Conservation (phyloP, 2,329 filamentous ascomycete species). For the Penicillium sp. region DNA sequence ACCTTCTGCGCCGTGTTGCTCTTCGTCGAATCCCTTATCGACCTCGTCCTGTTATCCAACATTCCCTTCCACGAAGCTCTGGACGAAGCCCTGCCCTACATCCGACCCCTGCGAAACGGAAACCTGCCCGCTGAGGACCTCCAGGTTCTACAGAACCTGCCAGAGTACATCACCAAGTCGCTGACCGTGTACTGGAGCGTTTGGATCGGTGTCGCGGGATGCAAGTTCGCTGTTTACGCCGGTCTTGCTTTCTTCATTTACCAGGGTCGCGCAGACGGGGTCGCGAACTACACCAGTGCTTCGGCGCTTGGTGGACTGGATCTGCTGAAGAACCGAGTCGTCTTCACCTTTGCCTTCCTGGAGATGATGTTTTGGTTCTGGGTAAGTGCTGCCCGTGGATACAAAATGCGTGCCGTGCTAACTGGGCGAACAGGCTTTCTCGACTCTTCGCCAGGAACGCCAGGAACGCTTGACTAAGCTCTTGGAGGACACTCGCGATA, state of each 20-base stretch:
- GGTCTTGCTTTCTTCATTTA: conserved; percentile 43
- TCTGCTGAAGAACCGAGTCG: conserved; percentile 76
- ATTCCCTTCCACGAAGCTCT: conserved; percentile 66
- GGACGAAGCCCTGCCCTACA: conserved; percentile 57
- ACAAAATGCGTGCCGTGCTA: neutral
- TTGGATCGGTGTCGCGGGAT: conserved; percentile 38
- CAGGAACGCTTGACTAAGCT: conserved; percentile 31
- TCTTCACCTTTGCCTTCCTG: conserved; percentile 82
- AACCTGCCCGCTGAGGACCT: conserved; percentile 27
- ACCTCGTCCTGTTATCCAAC: conserved; percentile 62
- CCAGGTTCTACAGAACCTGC: conserved; percentile 21
- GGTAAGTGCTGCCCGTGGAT: conserved; percentile 50
- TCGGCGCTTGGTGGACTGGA: conserved; percentile 53
- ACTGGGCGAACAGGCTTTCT: conserved; percentile 30
- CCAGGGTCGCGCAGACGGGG: conserved; percentile 25
- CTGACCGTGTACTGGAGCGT: conserved; percentile 41
- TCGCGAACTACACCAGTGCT: conserved; percentile 21
- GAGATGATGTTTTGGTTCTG: conserved; percentile 88
- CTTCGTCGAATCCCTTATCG: conserved; percentile 64
- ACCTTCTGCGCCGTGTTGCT: conserved; percentile 70
- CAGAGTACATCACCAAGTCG: conserved; percentile 27
- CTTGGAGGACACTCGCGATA: conserved; percentile 22
- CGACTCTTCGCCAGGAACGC: conserved; percentile 40
- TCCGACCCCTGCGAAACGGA: conserved; percentile 26
- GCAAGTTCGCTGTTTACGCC: conserved; percentile 40